Evolutionary conservation across 495 filamentous ascomycete genomes (phyloP).

Genomic region (Xylaria flabelliformis): DNA sequence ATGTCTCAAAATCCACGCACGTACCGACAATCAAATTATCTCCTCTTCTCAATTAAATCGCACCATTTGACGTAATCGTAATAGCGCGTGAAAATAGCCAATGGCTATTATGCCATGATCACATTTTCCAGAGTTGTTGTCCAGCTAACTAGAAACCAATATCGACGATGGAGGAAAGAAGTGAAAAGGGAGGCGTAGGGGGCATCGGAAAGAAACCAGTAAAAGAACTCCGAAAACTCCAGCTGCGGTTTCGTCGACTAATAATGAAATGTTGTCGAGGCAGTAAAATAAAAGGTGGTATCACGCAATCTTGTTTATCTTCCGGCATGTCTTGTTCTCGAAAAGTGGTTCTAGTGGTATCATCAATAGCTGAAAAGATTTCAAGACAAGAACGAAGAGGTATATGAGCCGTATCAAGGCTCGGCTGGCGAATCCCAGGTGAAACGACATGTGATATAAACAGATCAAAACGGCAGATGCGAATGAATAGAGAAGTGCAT

Average conservation of each 20-base stretch:
- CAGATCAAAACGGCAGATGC: constrained; percentile 5
- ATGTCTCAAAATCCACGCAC: neutral
- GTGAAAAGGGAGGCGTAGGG: neutral
- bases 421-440: constrained; percentile 7
- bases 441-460: constrained; percentile 19
- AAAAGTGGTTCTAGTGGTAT: constrained; percentile 42
- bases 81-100: constrained; percentile 17
- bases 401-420: constrained; percentile 12
- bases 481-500: constrained; percentile 1
- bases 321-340: constrained; percentile 31
- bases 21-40: constrained; percentile 9
- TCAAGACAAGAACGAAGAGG: constrained; percentile 27
- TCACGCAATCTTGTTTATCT: constrained; percentile 28
- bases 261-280: neutral
- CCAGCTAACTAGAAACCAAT: constrained; percentile 19
- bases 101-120: constrained; percentile 23
- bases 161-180: constrained; percentile 9
- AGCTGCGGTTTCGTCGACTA: constrained; percentile 1
- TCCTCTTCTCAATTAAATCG: constrained; percentile 13
- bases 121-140: constrained; percentile 23
- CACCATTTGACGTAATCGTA: neutral
- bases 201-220: constrained; percentile 2
- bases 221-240: constrained; percentile 29
- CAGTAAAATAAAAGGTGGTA: constrained; percentile 17
- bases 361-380: constrained; percentile 34